Conservation (phyloP, 805 yeast species). For the Pichia paraexigua region DNA sequence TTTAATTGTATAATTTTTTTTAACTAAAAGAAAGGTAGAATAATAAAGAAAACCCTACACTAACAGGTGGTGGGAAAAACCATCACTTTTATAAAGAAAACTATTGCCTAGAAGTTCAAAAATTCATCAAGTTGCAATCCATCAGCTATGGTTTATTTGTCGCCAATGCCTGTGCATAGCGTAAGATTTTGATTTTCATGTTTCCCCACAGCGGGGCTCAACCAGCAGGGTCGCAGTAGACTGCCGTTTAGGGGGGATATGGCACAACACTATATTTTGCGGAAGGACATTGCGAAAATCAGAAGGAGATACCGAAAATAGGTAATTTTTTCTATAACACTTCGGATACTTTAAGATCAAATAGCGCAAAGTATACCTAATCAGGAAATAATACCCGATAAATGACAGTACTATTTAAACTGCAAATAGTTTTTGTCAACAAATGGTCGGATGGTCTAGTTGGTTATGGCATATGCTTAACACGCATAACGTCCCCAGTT, state of each 20-base stretch:
- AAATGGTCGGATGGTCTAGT: conserved; percentile 95
- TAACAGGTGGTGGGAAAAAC: background rate
- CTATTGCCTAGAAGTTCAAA: background rate
- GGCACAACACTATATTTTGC: background rate
- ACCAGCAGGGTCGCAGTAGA: background rate
- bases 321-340: too few species aligned
- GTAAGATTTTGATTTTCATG: background rate
- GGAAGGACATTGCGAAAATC: background rate
- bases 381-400: background rate
- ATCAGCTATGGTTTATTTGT: conserved; percentile 10
- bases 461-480: conserved; percentile 99
- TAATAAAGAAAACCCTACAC: background rate
- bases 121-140: background rate
- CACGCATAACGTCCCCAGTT: conserved; percentile 99
- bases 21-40: background rate
- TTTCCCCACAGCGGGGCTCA: background rate
- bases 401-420: too few species aligned
- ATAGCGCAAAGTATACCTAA: background rate
- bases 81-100: background rate
- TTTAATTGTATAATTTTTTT: background rate
- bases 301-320: background rate
- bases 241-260: background rate
- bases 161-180: conserved; percentile 12
- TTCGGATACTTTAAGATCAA: too few species aligned
- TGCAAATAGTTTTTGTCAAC: background rate